Evolutionary conservation across 495 filamentous ascomycete species (phyloP), one percentile per base, ranked within the genome.

Genomic region (Coniosporium apollinis): DNA sequence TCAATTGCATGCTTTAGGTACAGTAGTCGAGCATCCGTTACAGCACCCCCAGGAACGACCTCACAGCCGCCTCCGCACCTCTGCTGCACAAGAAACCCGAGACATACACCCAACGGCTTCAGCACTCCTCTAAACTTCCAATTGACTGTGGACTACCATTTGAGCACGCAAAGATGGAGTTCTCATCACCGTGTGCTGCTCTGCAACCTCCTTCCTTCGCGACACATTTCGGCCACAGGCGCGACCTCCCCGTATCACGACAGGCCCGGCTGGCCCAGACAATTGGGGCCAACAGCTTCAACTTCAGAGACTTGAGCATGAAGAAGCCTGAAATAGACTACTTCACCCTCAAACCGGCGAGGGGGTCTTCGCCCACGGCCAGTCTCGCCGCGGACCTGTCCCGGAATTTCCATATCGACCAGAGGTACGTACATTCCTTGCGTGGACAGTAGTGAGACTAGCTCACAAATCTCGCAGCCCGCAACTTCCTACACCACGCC

Each of bases 321-420:
- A 76, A 67, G 64, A 79, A 56, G 58, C 62, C 54, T 22, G 40
- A 55, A 13, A 52, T 62, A 34, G 87, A 91, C 45, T 93, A 87
- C 61, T 91, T 91, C 61, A 68, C 61, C 42, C 56, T 78, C 44
- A 79, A 79, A 46, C 65, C 71, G 17, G 61, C 83, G 38, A 73
- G 74, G 34, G 82, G 83, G 18, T 92, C 89, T 5, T 97, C 89
- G 25, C 89, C 89, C 6, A 81, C 82, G 20, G 73, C 82, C 2
- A 89, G 81, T 48, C 60, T 97, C 42, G 87, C 84, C 15, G 84
- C 84, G 29, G 89, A 96, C 56, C 66, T 94, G 46, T 94, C 85
- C 29, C 84, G 92, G 54, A 97, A 94, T 63, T 93, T 96, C 48
- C 84, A 84, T 45, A 76, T 93, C 49, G 85, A 93, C 51, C 76